Evolutionary conservation across 108 stramenopile species (phyloP).

Genomic region (Pseudonitzschia delicatissima): DNA sequence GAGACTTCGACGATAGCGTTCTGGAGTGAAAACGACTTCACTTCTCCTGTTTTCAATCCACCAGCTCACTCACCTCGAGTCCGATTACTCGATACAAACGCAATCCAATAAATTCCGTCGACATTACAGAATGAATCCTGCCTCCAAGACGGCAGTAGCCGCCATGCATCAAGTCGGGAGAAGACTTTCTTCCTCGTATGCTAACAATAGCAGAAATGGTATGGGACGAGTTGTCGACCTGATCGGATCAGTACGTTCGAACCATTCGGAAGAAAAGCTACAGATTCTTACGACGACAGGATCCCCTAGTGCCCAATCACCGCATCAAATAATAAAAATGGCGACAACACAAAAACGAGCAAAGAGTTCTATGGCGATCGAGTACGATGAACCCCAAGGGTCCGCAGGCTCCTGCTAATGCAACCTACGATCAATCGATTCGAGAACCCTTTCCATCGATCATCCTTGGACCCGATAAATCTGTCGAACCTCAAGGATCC

Average conservation of each 20-base stretch:
- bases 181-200: not conserved
- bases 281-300: not conserved
- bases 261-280: not conserved
- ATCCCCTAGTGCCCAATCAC: not conserved
- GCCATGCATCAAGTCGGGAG: not conserved
- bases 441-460: conserved; percentile 65
- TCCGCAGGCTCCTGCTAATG: conserved; percentile 14
- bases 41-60: no score
- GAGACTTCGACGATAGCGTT: no score
- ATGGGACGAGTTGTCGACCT: not conserved
- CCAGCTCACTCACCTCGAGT: no score
- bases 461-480: conserved; percentile 53
- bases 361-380: conserved; percentile 2
- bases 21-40: no score
- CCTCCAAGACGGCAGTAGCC: not conserved
- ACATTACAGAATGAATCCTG: not conserved
- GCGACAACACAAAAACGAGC: conserved; percentile 2
- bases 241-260: not conserved
- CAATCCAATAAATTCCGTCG: no score
- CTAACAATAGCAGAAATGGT: not conserved
- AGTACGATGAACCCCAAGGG: not conserved
- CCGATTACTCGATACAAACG: no score
- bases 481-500: conserved; percentile 60
- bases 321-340: not conserved
- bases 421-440: conserved; percentile 43